A percentile compares a stretch with the other conserved stretches of the same genome.
Conservation (phyloP, 2,329 filamentous ascomycete species). For the Pseudopithomyces maydicus region DNA sequence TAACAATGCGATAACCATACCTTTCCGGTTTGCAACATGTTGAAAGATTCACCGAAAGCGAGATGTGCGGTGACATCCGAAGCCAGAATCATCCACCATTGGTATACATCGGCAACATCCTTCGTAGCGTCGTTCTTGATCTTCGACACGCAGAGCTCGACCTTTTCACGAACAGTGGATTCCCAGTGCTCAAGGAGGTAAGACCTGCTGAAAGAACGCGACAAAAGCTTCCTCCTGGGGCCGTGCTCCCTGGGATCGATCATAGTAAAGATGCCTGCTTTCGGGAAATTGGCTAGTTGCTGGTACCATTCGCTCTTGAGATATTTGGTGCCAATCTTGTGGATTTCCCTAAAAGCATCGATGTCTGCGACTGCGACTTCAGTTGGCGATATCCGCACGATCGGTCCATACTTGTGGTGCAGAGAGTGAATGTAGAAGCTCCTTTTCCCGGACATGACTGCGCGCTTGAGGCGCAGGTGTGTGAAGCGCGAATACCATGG, state of each 20-base stretch:
- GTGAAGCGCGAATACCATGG: slow-evolving; percentile 37
- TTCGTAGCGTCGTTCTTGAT: slow-evolving; percentile 30
- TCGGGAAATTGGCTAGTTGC: slow-evolving; percentile 26
- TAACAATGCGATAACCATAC: slow-evolving; percentile 16
- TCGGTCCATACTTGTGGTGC: slow-evolving; percentile 36
- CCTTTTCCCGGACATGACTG: slow-evolving; percentile 42
- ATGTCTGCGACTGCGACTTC: slow-evolving; percentile 29
- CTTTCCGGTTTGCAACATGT: slow-evolving; percentile 44
- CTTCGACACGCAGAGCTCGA: slow-evolving; percentile 35
- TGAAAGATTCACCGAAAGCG: slow-evolving; percentile 47
- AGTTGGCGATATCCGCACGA: slow-evolving; percentile 31
- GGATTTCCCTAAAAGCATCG: slow-evolving; percentile 29
- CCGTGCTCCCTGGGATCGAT: slow-evolving; percentile 42
- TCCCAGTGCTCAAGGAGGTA: slow-evolving; percentile 46
- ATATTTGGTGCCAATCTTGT: slow-evolving; percentile 47
- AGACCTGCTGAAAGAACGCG: slow-evolving; percentile 42
- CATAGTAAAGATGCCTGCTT: slow-evolving; percentile 46
- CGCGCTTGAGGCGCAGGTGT: slow-evolving; percentile 39
- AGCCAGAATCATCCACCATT: slow-evolving; percentile 48
- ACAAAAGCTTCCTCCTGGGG: slow-evolving; percentile 42
- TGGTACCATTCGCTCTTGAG: slow-evolving; percentile 49
- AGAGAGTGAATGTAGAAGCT: slow-evolving; percentile 47
- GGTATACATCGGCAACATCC: slow-evolving; percentile 41
- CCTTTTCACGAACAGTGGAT: slow-evolving; percentile 36
- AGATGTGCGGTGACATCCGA: slow-evolving; percentile 46